These are phyloP conservation scores for Talaromyces sp. DNA, from an alignment of 2,329 filamentous ascomycete genomes.

Conservation along the genomic window DNA sequence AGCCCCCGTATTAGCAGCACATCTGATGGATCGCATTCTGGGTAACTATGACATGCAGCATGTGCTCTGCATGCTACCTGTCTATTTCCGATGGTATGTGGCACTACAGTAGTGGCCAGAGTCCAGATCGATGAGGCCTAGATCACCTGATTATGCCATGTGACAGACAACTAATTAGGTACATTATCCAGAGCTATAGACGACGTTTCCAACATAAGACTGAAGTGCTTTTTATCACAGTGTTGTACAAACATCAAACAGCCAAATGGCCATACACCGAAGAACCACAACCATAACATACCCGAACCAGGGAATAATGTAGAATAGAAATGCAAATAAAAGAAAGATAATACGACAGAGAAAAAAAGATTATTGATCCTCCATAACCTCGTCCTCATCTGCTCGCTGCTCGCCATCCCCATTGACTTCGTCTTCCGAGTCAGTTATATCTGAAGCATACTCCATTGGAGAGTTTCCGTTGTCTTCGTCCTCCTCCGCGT, in stretches of 20 bases:
- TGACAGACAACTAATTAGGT: background rate
- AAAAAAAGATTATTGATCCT: constrained; percentile 24
- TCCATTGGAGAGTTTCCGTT: background rate
- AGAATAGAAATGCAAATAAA: background rate
- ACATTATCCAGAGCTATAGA: background rate
- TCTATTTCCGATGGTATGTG: background rate
- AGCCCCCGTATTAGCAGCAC: background rate
- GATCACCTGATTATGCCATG: background rate
- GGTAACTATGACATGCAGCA: background rate
- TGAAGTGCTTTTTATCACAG: background rate
- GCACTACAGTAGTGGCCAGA: background rate
- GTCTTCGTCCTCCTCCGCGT: background rate
- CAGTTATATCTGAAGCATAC: background rate
- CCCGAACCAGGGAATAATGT: background rate
- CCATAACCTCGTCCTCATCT: constrained; percentile 26
- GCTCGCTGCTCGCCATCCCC: constrained; percentile 7
- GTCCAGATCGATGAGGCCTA: background rate
- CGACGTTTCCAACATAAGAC: background rate
- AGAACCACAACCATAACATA: background rate
- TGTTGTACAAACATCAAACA: constrained; percentile 6
- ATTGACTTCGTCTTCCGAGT: constrained; percentile 17
- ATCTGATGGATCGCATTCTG: background rate
- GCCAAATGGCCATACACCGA: background rate
- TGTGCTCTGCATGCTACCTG: background rate
- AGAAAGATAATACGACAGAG: background rate